Conservation (phyloP, 2,329 filamentous ascomycete genomes). For the Stachybotrys chartarum region DNA sequence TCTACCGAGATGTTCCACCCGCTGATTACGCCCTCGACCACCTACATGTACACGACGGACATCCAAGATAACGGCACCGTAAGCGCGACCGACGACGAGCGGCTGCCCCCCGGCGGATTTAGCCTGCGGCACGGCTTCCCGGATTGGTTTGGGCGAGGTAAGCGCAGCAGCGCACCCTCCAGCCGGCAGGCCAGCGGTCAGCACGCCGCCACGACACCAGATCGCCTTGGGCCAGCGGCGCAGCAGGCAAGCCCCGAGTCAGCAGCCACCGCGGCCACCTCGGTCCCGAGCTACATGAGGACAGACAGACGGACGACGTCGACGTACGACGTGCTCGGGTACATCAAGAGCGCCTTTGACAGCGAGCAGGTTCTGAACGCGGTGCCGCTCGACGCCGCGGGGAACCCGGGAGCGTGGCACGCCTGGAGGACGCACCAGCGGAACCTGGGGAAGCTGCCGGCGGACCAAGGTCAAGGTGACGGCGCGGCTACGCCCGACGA, state of each 20-base stretch:
- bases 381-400: slow-evolving; percentile 73
- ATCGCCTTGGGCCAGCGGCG: slow-evolving; percentile 7
- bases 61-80: slow-evolving; percentile 69
- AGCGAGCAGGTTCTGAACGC: slow-evolving; percentile 70
- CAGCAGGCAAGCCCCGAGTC: slow-evolving; percentile 11
- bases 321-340: slow-evolving; percentile 65
- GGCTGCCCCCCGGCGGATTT: slow-evolving; percentile 82
- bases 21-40: slow-evolving; percentile 85
- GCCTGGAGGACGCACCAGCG: slow-evolving; percentile 73
- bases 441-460: slow-evolving; percentile 18
- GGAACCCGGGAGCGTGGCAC: slow-evolving; percentile 88
- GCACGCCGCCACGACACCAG: slow-evolving; percentile 18
- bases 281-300: slow-evolving; percentile 30
- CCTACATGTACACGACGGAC: slow-evolving; percentile 83
- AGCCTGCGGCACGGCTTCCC: slow-evolving; percentile 88
- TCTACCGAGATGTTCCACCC: slow-evolving; percentile 93
- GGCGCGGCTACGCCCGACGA: slow-evolving; percentile 1
- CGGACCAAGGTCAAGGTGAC: slow-evolving; percentile 3
- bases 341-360: slow-evolving; percentile 77
- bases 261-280: slow-evolving; percentile 11
- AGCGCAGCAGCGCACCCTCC: slow-evolving; percentile 25
- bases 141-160: slow-evolving; percentile 69
- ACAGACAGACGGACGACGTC: slow-evolving; percentile 38
- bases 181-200: slow-evolving; percentile 36
- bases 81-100: slow-evolving; percentile 75